Base-by-base conservation (phyloP, 148 eudicot genomes). In the Heliamphora exappendiculata region DNA sequence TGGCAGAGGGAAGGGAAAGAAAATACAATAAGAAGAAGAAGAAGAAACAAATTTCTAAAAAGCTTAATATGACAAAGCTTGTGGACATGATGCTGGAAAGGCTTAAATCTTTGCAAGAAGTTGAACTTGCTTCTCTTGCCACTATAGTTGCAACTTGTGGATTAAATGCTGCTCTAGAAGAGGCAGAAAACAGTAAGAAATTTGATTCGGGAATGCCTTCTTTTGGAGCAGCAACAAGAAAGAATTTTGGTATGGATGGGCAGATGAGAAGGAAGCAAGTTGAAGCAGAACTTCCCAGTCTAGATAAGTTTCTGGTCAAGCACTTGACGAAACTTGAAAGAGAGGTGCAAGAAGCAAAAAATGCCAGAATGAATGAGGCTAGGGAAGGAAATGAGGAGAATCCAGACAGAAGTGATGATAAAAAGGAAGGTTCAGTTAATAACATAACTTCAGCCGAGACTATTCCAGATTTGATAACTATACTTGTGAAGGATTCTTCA, bases 61-160 rank as follows among this genome's bases (percentile, higher is more conserved):
- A 85, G 67, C 87, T 76, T 28, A 81, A 75, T n/a, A 84, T 73
- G 82, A 49, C 74, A 65, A 84, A 82, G 51, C 93, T 94, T 68
- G 89, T 85, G 28, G 88, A 88, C 19, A 79, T 90, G 87, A 92
- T 94, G 98, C 84, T 90, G 53, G 88, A 84, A 84, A 90, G 97
- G 86, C 89, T 92, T 42, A 87, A 76, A 64, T 80, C 92, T 79
- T 79, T 94, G 76, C 87, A 90, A 66, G 98, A 94, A 80, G 96
- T 89, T 17, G 96, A 92, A 71, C 97, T 94, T 75, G 89, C 97
- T 78, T 94, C 98, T 72, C 87, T 94, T 33, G 97, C 97, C 54
- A 92, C 90, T 37, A 90, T 90, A 75, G 98, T 94, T 34, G 98
- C 98, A 65, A 94, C 98, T 41, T 90, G 92, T 78, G 98, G 98